A percentile compares a stretch with the other conserved stretches of the same genome.
phyloP scores from a whole-genome alignment of 2,329 filamentous ascomycete genomes.

The Neopestalotiopsis rosae region DNA sequence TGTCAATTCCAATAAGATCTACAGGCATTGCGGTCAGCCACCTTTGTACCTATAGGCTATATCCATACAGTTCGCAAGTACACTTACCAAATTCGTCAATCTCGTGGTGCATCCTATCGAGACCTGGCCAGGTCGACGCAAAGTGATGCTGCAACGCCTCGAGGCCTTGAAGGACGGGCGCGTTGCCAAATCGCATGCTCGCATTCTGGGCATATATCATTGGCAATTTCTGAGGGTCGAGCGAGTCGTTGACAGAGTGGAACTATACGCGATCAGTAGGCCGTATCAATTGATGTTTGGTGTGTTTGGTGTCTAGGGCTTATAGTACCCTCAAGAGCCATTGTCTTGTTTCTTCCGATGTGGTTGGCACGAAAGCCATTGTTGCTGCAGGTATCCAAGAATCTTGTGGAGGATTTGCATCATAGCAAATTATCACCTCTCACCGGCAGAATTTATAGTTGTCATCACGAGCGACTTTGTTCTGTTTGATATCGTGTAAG shows the following conservation, averaged over 20 bases:
- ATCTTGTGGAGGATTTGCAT: neutral
- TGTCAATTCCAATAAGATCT: slow-evolving; percentile 27
- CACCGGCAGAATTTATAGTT: slow-evolving; percentile 1
- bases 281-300: neutral
- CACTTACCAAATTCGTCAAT: slow-evolving; percentile 26
- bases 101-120: slow-evolving; percentile 30
- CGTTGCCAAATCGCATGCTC: slow-evolving; percentile 27
- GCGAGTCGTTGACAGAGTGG: slow-evolving; percentile 25
- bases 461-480: neutral
- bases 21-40: neutral
- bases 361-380: slow-evolving; percentile 29
- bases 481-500: neutral
- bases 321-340: slow-evolving; percentile 26
- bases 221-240: slow-evolving; percentile 23
- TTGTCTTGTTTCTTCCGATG: slow-evolving; percentile 23
- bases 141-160: slow-evolving; percentile 24
- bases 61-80: neutral
- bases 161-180: slow-evolving; percentile 26
- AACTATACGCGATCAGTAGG: slow-evolving; percentile 25
- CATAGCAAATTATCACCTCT: neutral
- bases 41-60: neutral
- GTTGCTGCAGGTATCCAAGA: neutral
- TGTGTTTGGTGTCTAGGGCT: no score
- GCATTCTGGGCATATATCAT: slow-evolving; percentile 26
- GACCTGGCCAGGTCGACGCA: slow-evolving; percentile 20